Evolutionary conservation across 768 basidiomycete species (phyloP).

Genomic region (Trametopsis cervina): DNA sequence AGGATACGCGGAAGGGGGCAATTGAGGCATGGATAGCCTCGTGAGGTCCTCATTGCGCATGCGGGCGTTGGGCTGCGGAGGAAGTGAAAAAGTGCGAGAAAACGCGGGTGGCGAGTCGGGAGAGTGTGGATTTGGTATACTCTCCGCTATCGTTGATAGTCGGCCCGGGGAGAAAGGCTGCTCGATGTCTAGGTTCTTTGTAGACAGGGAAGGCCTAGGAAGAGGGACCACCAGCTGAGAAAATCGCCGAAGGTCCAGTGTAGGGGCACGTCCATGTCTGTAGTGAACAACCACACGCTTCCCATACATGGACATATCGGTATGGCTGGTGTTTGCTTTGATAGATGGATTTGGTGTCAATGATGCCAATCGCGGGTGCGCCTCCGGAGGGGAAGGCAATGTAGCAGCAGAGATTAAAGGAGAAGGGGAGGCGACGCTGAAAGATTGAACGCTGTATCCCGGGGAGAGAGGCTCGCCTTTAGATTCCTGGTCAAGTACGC

Average conservation of each 20-base stretch:
- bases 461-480: background rate
- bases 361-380: too few species aligned
- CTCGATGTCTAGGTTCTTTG: too few species aligned
- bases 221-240: conserved; percentile 7
- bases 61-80: background rate
- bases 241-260: conserved; percentile 8
- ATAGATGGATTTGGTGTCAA: too few species aligned
- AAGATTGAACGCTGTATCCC: background rate
- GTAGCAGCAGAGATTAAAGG: background rate
- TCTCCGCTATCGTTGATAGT: too few species aligned
- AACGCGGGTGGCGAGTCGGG: too few species aligned
- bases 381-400: background rate
- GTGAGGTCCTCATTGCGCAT: background rate
- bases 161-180: too few species aligned
- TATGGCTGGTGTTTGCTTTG: background rate
- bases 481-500: background rate
- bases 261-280: conserved; percentile 9
- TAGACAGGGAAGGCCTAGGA: too few species aligned
- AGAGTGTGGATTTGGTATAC: too few species aligned
- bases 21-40: background rate
- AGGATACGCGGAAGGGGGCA: background rate
- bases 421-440: background rate
- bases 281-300: conserved; percentile 7
- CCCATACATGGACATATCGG: background rate
- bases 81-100: background rate